These are phyloP conservation scores for Phytophthora macrochlamydospora DNA, from an alignment of 352 stramenopile species.

Conservation along the genomic window DNA sequence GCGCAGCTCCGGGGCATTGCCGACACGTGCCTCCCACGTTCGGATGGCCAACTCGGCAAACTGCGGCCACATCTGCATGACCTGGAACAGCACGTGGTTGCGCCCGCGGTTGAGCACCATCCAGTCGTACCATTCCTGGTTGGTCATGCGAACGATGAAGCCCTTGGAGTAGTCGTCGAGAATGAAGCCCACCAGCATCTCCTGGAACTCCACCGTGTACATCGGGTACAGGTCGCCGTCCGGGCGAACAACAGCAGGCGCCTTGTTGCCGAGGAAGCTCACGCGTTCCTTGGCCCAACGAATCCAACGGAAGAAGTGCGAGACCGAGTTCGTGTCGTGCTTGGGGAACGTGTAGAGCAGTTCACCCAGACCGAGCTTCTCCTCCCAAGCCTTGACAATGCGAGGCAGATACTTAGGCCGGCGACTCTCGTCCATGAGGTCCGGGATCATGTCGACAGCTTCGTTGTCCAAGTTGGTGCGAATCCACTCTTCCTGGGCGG, in stretches of 20 bases:
- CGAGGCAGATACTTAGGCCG: constrained; percentile 60
- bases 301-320: constrained; percentile 79
- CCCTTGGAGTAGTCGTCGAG: constrained; percentile 68
- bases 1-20: constrained; percentile 35
- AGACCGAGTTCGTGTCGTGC: constrained; percentile 55
- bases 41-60: constrained; percentile 69
- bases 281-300: constrained; percentile 85
- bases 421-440: constrained; percentile 33
- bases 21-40: constrained; percentile 67
- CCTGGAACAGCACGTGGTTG: constrained; percentile 72
- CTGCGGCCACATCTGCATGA: constrained; percentile 61
- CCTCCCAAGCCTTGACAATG: constrained; percentile 70
- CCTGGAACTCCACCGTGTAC: constrained; percentile 72
- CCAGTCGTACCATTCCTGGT: constrained; percentile 79
- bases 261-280: constrained; percentile 58
- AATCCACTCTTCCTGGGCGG: constrained; percentile 64
- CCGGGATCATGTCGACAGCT: constrained; percentile 45
- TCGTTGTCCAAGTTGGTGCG: constrained; percentile 48
- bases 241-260: constrained; percentile 48
- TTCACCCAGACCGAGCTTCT: constrained; percentile 54
- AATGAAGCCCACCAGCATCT: constrained; percentile 59
- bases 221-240: constrained; percentile 61
- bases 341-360: constrained; percentile 80
- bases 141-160: constrained; percentile 63
- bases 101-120: constrained; percentile 61